Percentiles rank a stretch among this genome's conserved stretches.
Conservation (phyloP, 1,284 basidiomycete genomes). For the Cryptococcus sp. region DNA sequence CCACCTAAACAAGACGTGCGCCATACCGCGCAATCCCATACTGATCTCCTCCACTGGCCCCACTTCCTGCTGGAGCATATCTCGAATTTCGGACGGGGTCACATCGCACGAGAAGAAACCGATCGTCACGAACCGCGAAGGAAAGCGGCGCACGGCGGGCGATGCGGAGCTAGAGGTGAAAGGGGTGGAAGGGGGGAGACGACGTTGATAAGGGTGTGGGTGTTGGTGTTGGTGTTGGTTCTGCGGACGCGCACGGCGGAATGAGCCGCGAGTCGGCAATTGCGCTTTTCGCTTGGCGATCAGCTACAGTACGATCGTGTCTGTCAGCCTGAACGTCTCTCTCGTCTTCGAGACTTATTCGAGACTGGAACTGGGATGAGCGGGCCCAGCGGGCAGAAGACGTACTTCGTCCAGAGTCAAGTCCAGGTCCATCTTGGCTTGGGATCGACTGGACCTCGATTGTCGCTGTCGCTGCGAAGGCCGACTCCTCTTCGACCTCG, state of each 20-base stretch:
- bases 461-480: no score
- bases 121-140: conserved; percentile 3
- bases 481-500: no score
- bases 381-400: not conserved
- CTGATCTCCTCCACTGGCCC: conserved; percentile 9
- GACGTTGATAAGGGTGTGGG: not conserved
- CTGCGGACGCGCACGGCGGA: no score
- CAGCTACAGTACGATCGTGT: no score
- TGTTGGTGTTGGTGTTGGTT: no score
- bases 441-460: no score
- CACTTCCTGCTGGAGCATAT: conserved; percentile 5
- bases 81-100: conserved; percentile 3
- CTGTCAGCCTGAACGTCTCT: no score
- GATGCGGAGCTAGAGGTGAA: not conserved
- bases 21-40: conserved; percentile 8
- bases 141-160: not conserved
- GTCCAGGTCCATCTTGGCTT: no score
- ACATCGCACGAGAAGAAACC: conserved; percentile 4
- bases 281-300: no score
- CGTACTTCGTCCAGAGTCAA: not conserved
- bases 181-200: not conserved
- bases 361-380: not conserved
- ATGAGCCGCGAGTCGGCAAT: no score
- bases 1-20: conserved; percentile 4
- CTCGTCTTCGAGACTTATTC: no score